A percentile compares a stretch with the other conserved stretches of the same genome.
These are phyloP conservation scores for Ustilago curta DNA, from an alignment of 1,284 basidiomycete species.

Conservation along the genomic window DNA sequence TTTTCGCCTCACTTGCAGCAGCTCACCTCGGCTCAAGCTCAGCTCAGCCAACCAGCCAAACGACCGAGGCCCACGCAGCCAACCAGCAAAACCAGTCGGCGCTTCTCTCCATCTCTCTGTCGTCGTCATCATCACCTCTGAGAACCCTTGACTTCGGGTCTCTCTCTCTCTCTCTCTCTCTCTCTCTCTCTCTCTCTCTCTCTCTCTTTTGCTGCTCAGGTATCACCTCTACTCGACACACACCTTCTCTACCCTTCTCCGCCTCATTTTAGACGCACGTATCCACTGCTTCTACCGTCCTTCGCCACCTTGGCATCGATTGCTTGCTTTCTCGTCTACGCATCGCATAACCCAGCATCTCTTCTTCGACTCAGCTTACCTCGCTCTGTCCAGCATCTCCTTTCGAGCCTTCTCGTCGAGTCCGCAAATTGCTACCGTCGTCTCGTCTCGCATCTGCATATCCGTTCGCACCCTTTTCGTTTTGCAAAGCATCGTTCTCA, in stretches of 20 bases:
- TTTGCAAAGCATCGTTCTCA: slow-evolving; percentile 6
- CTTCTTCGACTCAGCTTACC: slow-evolving; percentile 1
- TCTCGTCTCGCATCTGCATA: slow-evolving; percentile 25
- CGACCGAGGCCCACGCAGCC: no score
- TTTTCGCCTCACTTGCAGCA: neutral
- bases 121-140: slow-evolving; percentile 15
- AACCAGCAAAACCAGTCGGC: no score
- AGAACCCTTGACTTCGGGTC: neutral
- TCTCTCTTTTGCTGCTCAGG: neutral
- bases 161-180: slow-evolving; percentile 4
- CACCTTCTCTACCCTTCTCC: no score
- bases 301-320: neutral
- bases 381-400: neutral
- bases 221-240: neutral
- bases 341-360: slow-evolving; percentile 1
- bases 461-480: slow-evolving; percentile 4
- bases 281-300: neutral
- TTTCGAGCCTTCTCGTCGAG: neutral
- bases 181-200: neutral
- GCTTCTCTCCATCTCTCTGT: neutral
- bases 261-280: neutral
- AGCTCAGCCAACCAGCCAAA: neutral
- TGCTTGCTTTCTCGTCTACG: neutral
- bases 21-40: slow-evolving; percentile 1
- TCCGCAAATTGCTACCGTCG: slow-evolving; percentile 2